phyloP scores from a whole-genome alignment of 352 stramenopile genomes.

The Pythium rishiriense region DNA sequence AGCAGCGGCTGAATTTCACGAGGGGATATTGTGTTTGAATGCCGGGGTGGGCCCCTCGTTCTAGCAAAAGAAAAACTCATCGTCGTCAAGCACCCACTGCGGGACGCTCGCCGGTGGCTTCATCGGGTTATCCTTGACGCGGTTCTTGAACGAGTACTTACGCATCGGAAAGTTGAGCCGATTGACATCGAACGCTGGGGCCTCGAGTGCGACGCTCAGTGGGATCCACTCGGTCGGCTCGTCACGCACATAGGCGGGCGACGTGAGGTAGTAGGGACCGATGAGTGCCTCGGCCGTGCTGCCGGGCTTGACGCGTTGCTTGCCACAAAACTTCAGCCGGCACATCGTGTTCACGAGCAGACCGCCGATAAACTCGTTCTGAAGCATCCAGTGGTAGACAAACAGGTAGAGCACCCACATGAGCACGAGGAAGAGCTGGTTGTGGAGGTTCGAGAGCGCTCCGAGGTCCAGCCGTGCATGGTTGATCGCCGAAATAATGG shows the following conservation, averaged over 20 bases:
- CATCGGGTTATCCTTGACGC: neutral
- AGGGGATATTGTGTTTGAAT: neutral
- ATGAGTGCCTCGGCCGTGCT: slow-evolving; percentile 18
- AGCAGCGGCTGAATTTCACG: neutral
- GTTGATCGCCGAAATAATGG: slow-evolving; percentile 25
- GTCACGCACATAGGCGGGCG: neutral
- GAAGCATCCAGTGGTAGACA: slow-evolving; percentile 13
- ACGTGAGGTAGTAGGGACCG: slow-evolving; percentile 25
- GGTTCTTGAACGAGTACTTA: slow-evolving; percentile 25
- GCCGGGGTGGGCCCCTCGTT: no score
- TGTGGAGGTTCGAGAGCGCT: slow-evolving; percentile 10
- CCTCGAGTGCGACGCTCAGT: slow-evolving; percentile 21
- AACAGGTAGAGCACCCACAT: slow-evolving; percentile 22
- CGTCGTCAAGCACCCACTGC: slow-evolving; percentile 16
- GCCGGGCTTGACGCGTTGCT: slow-evolving; percentile 12
- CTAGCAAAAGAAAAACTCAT: slow-evolving; percentile 23
- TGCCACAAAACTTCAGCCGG: slow-evolving; percentile 4
- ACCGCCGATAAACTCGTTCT: slow-evolving; percentile 4
- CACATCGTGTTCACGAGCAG: slow-evolving; percentile 13
- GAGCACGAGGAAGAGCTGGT: slow-evolving; percentile 20
- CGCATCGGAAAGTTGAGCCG: slow-evolving; percentile 11
- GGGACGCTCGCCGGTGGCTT: neutral
- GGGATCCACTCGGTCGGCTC: slow-evolving; percentile 26
- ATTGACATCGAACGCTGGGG: slow-evolving; percentile 1
- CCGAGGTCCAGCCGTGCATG: slow-evolving; percentile 5